phyloP scores from a whole-genome alignment of 176 grass and related monocot genomes.

The Carex kokanica region DNA sequence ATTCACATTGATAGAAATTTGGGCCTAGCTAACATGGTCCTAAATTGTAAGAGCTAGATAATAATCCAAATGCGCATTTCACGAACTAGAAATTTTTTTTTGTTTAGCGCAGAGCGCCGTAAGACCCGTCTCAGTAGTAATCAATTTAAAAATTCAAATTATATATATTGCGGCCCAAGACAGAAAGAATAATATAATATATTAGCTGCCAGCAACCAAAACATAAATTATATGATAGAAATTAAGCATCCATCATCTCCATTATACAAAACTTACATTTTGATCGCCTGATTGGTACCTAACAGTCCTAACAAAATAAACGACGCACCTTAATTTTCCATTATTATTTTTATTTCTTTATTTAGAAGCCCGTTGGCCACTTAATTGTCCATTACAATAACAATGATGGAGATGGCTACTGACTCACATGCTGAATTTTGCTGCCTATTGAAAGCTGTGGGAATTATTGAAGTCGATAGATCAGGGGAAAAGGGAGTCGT shows the following conservation, averaged over 20 bases:
- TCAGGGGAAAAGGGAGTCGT: not conserved
- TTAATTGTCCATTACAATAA: not conserved
- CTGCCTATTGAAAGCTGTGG: not conserved
- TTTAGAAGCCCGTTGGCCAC: no score
- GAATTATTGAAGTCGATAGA: not conserved
- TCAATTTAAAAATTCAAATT: no score
- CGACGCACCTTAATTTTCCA: not conserved
- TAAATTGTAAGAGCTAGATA: no score
- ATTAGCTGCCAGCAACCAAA: not conserved
- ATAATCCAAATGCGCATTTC: no score
- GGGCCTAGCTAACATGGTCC: no score
- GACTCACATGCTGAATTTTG: no score
- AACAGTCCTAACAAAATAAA: not conserved
- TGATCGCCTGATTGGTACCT: not conserved
- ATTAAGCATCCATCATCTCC: not conserved
- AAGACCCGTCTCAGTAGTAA: no score
- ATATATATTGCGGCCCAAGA: no score
- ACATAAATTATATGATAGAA: not conserved
- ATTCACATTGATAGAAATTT: not conserved
- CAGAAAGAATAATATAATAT: no score
- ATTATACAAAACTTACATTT: not conserved
- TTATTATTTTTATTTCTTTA: no score
- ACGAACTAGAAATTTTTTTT: no score
- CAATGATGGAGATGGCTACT: not conserved
- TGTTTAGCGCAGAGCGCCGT: no score